Evolutionary conservation across 306 rosid species (phyloP).

Genomic region (Lotus japonicus): DNA sequence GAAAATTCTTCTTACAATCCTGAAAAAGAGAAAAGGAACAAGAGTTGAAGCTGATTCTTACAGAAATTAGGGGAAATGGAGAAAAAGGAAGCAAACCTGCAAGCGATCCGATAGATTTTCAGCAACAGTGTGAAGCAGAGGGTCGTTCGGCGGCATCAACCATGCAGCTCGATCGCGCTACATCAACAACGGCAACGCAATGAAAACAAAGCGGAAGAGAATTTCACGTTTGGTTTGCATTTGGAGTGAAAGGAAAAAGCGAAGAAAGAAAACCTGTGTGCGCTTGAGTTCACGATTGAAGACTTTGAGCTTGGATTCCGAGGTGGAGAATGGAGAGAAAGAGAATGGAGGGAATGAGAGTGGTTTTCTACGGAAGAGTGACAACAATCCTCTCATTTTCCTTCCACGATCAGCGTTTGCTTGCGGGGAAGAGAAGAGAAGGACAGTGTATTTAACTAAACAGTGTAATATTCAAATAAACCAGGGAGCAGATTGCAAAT

Average conservation of each 20-base stretch:
- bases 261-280: slow-evolving; percentile 42
- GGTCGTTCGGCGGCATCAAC: slow-evolving; percentile 66
- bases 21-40: slow-evolving; percentile 14
- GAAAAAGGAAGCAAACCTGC: slow-evolving; percentile 34
- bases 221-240: neutral
- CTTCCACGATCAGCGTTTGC: neutral
- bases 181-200: neutral
- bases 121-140: slow-evolving; percentile 64
- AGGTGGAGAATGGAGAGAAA: slow-evolving; percentile 30
- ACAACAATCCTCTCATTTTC: slow-evolving; percentile 31
- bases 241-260: neutral
- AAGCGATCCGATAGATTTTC: slow-evolving; percentile 78
- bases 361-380: neutral
- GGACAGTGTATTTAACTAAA: too few relatives aligned
- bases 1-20: slow-evolving; percentile 87
- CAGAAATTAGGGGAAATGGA: neutral
- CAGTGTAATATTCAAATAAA: too few relatives aligned
- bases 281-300: slow-evolving; percentile 79
- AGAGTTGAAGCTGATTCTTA: too few relatives aligned
- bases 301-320: slow-evolving; percentile 34
- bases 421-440: too few relatives aligned
- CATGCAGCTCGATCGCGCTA: slow-evolving; percentile 94
- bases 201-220: neutral
- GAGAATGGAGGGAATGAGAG: neutral
- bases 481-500: too few relatives aligned